These are phyloP conservation scores for Powellomyces hirtus DNA, from an alignment of 192 early-diverging fungal genomes.

Conservation along the genomic window DNA sequence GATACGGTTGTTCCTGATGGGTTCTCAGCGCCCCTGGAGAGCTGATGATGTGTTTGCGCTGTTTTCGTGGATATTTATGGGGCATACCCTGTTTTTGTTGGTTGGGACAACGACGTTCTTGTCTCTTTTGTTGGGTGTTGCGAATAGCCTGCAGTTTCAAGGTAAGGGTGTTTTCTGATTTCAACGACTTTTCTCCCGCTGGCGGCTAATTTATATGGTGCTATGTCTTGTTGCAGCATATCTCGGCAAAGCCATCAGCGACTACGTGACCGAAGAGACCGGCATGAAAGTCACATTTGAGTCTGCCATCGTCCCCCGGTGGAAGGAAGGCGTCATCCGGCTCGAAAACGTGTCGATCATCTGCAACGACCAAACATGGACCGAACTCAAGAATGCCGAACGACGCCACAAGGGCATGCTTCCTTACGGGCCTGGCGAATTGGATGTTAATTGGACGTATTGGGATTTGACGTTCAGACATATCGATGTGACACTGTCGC, in stretches of 20 bases:
- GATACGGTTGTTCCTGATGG: constrained; percentile 46
- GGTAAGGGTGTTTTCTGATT: constrained; percentile 38
- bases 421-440: constrained; percentile 24
- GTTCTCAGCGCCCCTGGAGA: constrained; percentile 32
- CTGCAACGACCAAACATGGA: constrained; percentile 48
- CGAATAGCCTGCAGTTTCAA: constrained; percentile 84
- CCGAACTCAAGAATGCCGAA: constrained; percentile 21
- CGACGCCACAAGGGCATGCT: constrained; percentile 8
- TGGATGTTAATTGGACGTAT: constrained; percentile 81
- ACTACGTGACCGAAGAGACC: constrained; percentile 75
- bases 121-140: constrained; percentile 71
- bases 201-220: not conserved
- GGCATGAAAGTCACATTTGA: constrained; percentile 86
- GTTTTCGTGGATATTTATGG: constrained; percentile 84
- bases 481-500: constrained; percentile 78
- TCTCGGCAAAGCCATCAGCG: constrained; percentile 72
- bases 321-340: constrained; percentile 84
- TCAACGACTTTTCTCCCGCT: no score
- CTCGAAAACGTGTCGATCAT: constrained; percentile 75
- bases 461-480: constrained; percentile 80
- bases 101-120: constrained; percentile 88
- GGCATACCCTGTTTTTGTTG: constrained; percentile 80
- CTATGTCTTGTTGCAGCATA: constrained; percentile 52
- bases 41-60: constrained; percentile 87
- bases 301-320: constrained; percentile 87